Conservation (phyloP, 208 protist genomes). For the Leishmania aethiopica region DNA sequence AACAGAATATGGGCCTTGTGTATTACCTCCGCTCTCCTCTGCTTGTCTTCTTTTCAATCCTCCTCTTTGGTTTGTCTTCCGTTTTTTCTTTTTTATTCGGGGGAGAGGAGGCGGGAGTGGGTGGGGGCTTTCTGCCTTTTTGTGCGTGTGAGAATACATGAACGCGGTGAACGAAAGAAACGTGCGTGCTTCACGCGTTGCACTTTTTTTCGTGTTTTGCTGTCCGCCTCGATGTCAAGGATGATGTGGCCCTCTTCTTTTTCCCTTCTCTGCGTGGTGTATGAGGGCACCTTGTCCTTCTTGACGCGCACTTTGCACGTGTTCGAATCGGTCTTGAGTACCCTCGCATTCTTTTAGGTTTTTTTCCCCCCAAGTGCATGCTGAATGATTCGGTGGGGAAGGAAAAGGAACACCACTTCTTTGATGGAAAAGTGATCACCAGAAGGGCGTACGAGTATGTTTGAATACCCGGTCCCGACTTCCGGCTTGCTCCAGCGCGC, state of each 20-base stretch:
- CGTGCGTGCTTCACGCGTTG: neutral
- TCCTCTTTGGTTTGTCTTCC: neutral
- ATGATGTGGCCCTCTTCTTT: neutral
- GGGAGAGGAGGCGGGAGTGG: too few species aligned
- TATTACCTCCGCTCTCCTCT: neutral
- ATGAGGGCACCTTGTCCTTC: neutral
- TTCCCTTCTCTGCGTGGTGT: neutral
- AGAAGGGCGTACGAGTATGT: neutral
- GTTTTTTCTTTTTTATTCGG: neutral
- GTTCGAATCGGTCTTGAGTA: neutral
- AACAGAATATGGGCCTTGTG: neutral
- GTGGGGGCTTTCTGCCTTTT: too few species aligned
- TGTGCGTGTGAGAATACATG: too few species aligned
- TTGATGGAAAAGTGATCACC: neutral
- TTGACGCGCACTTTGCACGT: neutral
- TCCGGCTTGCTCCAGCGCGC: neutral
- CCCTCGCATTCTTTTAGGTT: neutral
- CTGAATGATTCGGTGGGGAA: neutral
- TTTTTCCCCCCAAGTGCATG: neutral
- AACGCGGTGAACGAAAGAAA: too few species aligned
- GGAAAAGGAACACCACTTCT: neutral
- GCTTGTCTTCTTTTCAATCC: neutral
- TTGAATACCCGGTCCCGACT: neutral
- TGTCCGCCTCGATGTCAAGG: neutral
- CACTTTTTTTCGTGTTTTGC: neutral